Conservation (phyloP, 495 filamentous ascomycete genomes). For the Penicillium fimorum region DNA sequence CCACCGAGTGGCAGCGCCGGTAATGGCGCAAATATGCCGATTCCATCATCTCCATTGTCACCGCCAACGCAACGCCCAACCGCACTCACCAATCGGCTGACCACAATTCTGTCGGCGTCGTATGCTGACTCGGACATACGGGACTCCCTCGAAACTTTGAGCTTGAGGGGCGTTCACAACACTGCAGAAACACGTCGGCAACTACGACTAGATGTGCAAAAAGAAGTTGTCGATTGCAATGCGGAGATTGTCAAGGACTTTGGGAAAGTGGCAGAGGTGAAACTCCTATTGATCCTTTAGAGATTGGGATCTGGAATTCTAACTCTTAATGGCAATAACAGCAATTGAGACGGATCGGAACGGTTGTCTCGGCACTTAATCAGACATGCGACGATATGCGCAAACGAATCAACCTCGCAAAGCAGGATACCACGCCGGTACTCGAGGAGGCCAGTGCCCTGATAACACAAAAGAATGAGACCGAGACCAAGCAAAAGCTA, state of each 20-base stretch:
- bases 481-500: constrained; percentile 82
- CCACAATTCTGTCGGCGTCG: constrained; percentile 82
- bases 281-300: constrained; percentile 4
- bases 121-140: constrained; percentile 92
- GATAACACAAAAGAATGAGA: constrained; percentile 68
- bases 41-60: constrained; percentile 35
- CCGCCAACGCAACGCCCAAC: constrained; percentile 48
- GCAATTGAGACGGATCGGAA: constrained; percentile 86
- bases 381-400: constrained; percentile 79
- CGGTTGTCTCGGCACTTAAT: constrained; percentile 74
- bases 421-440: constrained; percentile 70
- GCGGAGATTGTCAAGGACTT: constrained; percentile 88
- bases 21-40: constrained; percentile 29
- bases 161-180: constrained; percentile 68
- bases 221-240: constrained; percentile 92
- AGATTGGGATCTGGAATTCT: constrained; percentile 5
- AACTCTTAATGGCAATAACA: constrained; percentile 31
- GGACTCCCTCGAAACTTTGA: constrained; percentile 76
- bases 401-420: constrained; percentile 69
- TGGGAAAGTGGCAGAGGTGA: constrained; percentile 84
- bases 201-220: constrained; percentile 81
- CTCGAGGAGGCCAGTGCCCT: constrained; percentile 76
- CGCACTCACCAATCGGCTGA: constrained; percentile 72
- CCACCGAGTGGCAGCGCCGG: constrained; percentile 29
- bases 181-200: constrained; percentile 76